Percentiles rank a stretch among this genome's conserved stretches.
Conservation (phyloP, 768 basidiomycete species). For the Collybiopsis luxurians region DNA sequence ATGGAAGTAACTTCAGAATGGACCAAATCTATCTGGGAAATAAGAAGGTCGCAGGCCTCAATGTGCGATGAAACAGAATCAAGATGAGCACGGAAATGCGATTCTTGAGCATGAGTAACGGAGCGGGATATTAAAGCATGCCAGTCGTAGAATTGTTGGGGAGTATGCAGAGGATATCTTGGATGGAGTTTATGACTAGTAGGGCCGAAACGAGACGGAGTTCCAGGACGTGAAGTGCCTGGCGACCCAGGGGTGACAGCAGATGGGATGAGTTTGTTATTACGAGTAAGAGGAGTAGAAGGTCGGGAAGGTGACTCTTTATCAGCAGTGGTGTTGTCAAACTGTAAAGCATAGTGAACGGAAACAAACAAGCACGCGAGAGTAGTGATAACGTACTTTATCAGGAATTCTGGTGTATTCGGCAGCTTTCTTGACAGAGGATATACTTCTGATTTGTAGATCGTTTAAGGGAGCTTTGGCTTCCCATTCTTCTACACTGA, state of each 20-base stretch:
- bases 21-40: conserved; percentile 70
- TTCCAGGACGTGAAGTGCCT: conserved; percentile 36
- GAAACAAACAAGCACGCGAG: not conserved
- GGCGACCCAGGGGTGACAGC: conserved; percentile 17
- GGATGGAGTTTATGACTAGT: conserved; percentile 64
- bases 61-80: conserved; percentile 74
- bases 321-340: conserved; percentile 22
- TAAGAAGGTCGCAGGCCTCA: conserved; percentile 70
- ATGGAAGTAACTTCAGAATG: conserved; percentile 76
- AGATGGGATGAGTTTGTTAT: conserved; percentile 27
- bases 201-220: conserved; percentile 34
- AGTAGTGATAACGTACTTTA: conserved; percentile 51
- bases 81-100: conserved; percentile 86
- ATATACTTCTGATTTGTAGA: conserved; percentile 63
- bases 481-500: conserved; percentile 92
- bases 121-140: conserved; percentile 86
- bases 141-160: conserved; percentile 98
- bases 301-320: conserved; percentile 28
- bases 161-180: conserved; percentile 76
- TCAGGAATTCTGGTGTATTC: conserved; percentile 64
- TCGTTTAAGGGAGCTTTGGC: conserved; percentile 74
- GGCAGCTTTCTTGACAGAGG: conserved; percentile 56
- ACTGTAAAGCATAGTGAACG: not conserved
- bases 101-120: conserved; percentile 91
- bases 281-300: conserved; percentile 38